These are phyloP conservation scores for Lactarius tabidus DNA, from an alignment of 768 basidiomycete genomes.

Conservation along the genomic window DNA sequence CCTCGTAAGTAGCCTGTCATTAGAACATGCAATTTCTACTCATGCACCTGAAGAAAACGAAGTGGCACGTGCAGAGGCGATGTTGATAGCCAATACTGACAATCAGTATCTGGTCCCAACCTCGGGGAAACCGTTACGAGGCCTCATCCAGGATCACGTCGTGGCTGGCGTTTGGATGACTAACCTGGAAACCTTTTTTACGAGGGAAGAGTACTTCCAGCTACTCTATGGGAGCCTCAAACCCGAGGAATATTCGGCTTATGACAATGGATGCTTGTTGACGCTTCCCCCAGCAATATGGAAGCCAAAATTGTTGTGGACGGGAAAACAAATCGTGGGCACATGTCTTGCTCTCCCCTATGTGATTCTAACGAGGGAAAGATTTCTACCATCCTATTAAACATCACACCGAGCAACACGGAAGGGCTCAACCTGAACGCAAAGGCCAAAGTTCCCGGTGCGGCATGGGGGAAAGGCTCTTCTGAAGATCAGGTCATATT, in stretches of 20 bases:
- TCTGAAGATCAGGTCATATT: conserved; percentile 83
- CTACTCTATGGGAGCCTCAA: conserved; percentile 90
- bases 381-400: conserved; percentile 93
- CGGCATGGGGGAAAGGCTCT: conserved; percentile 78
- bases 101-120: conserved; percentile 99
- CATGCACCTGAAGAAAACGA: conserved; percentile 66
- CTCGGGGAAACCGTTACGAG: conserved; percentile 95
- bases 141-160: conserved; percentile 97
- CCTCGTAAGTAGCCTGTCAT: conserved; percentile 61
- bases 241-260: conserved; percentile 72
- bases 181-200: conserved; percentile 90
- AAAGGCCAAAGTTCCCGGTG: conserved; percentile 85
- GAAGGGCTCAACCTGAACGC: conserved; percentile 81
- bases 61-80: conserved; percentile 90
- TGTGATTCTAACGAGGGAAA: conserved; percentile 31
- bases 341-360: not conserved
- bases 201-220: conserved; percentile 94
- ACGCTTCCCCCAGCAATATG: conserved; percentile 91
- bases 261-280: conserved; percentile 55
- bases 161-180: conserved; percentile 99
- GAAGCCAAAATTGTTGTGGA: conserved; percentile 91
- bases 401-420: conserved; percentile 78
- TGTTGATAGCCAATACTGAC: conserved; percentile 93
- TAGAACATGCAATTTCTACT: conserved; percentile 1
- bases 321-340: conserved; percentile 92